Evolutionary conservation across 768 basidiomycete genomes (phyloP).

Genomic region (Leccinum olivaceopallidum): DNA sequence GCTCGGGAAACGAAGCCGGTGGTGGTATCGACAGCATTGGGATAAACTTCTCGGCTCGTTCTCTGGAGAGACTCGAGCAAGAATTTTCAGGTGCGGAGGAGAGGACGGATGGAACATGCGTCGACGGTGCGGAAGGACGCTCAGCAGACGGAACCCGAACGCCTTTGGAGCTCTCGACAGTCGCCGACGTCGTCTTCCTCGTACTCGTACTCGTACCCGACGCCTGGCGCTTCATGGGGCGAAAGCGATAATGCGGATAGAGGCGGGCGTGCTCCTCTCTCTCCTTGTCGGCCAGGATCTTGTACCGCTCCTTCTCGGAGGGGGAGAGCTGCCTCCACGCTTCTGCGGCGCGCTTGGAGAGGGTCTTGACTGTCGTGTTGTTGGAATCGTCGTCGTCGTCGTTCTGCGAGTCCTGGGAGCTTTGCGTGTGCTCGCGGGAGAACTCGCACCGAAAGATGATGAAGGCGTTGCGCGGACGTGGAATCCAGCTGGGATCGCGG

Average conservation of each 20-base stretch:
- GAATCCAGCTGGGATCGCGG: conserved; percentile 57
- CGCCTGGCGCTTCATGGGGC: conserved; percentile 47
- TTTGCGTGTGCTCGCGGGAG: conserved; percentile 45
- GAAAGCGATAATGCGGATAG: conserved; percentile 66
- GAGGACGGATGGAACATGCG: conserved; percentile 20
- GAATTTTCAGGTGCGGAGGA: conserved; percentile 5
- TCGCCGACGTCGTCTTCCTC: conserved; percentile 14
- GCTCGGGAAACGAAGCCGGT: background rate
- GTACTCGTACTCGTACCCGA: conserved; percentile 7
- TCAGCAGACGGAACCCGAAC: conserved; percentile 6
- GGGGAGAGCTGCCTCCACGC: conserved; percentile 65
- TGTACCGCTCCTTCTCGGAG: conserved; percentile 51
- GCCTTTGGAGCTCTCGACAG: conserved; percentile 13
- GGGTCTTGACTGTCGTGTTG: conserved; percentile 44
- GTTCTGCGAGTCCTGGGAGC: conserved; percentile 36
- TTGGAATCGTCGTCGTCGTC: conserved; percentile 16
- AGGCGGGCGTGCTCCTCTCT: conserved; percentile 54
- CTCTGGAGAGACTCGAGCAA: conserved; percentile 7
- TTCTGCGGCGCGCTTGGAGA: conserved; percentile 77
- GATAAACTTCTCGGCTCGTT: background rate
- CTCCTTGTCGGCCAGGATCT: conserved; percentile 54
- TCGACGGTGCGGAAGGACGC: background rate
- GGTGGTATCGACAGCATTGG: background rate
- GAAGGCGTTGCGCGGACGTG: conserved; percentile 69
- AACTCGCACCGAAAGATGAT: conserved; percentile 75